Percentiles rank a stretch among this genome's conserved stretches.
Conservation (phyloP, 2,329 filamentous ascomycete species). For the Fusarium staphyleae region DNA sequence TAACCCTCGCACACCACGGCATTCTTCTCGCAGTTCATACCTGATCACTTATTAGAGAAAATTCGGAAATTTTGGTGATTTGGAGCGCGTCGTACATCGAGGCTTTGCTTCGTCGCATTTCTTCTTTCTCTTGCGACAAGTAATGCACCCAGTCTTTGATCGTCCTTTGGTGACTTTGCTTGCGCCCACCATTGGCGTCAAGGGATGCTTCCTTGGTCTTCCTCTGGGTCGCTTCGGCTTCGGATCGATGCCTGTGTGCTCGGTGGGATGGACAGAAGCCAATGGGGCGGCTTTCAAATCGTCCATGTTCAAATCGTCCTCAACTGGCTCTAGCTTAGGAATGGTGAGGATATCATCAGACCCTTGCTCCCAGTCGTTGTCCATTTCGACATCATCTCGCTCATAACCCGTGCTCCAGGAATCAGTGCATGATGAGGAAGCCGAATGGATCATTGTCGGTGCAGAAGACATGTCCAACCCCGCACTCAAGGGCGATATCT, state of each 20-base stretch:
- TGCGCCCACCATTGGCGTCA: conserved; percentile 62
- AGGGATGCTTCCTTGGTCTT: conserved; percentile 81
- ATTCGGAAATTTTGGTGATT: neutral
- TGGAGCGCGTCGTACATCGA: conserved; percentile 55
- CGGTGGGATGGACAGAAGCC: conserved; percentile 26
- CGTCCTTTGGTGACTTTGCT: conserved; percentile 80
- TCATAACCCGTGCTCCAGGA: conserved; percentile 55
- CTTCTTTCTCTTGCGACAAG: conserved; percentile 73
- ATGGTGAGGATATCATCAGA: conserved; percentile 55
- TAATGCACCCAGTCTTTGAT: conserved; percentile 73
- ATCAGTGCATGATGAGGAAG: conserved; percentile 55
- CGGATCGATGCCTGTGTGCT: conserved; percentile 38
- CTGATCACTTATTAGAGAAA: conserved; percentile 51
- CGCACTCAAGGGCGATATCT: conserved; percentile 62
- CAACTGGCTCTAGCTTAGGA: conserved; percentile 64
- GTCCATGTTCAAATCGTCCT: conserved; percentile 62
- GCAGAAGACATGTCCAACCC: conserved; percentile 55
- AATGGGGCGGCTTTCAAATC: conserved; percentile 56
- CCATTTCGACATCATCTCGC: conserved; percentile 49
- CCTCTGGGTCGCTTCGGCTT: conserved; percentile 74
- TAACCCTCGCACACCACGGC: conserved; percentile 92
- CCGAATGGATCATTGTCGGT: conserved; percentile 54
- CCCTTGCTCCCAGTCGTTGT: conserved; percentile 56
- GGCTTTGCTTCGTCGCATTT: conserved; percentile 75
- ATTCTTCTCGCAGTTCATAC: conserved; percentile 91